Conservation (phyloP, 1,284 basidiomycete species). For the Ustilago tritici region DNA sequence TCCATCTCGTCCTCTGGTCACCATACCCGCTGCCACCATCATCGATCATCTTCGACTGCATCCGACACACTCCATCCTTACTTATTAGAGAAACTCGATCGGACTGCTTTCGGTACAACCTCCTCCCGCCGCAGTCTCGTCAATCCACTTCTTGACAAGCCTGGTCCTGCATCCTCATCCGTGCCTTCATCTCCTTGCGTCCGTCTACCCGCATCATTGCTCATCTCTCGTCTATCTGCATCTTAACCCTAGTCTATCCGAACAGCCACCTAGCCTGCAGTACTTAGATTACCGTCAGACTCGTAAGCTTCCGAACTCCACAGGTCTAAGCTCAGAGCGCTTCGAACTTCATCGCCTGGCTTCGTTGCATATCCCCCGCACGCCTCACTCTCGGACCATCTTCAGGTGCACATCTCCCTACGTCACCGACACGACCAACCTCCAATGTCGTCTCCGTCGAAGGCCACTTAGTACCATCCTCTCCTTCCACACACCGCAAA, state of each 20-base stretch:
- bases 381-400: background rate
- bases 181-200: conserved; percentile 15
- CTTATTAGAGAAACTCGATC: background rate
- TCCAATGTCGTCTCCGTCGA: background rate
- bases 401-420: background rate
- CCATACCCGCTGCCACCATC: background rate
- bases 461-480: background rate
- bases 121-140: background rate
- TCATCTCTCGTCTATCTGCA: background rate
- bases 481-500: background rate
- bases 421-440: background rate
- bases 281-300: background rate
- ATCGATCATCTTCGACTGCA: background rate
- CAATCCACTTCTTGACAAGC: conserved; percentile 9
- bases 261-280: background rate
- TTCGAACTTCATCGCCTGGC: background rate
- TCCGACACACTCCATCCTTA: background rate
- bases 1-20: background rate
- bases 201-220: background rate
- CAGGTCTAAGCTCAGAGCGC: background rate
- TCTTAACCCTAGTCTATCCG: background rate
- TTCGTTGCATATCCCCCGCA: background rate
- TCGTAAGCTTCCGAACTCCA: background rate
- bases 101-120: background rate
- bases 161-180: conserved; percentile 11